phyloP scores from a whole-genome alignment of 208 protist genomes.

The Trypanosomatidae sp. region DNA sequence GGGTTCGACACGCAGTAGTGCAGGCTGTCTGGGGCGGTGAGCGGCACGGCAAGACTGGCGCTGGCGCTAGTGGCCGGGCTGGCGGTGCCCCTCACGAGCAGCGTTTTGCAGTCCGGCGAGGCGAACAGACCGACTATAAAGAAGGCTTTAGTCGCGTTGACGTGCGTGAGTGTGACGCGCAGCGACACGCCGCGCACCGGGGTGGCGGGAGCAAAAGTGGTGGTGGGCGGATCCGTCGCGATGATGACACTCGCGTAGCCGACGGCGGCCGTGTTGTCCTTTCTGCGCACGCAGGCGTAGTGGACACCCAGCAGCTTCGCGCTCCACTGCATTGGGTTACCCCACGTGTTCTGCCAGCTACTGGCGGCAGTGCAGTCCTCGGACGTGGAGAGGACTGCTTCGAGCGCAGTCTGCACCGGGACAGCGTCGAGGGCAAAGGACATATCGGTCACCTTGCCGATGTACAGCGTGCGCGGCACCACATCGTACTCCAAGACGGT shows the following conservation, averaged over 20 bases:
- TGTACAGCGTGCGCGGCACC: constrained; percentile 7
- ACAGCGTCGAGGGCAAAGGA: constrained; percentile 4
- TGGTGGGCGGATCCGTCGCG: constrained; percentile 23
- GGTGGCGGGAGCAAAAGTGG: constrained; percentile 23
- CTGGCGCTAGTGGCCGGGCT: background rate
- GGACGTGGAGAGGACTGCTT: constrained; percentile 5
- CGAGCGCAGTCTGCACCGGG: background rate
- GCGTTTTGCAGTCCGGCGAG: background rate
- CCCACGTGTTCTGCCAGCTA: background rate
- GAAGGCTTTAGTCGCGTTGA: background rate
- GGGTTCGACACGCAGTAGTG: constrained; percentile 13
- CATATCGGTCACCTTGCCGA: background rate
- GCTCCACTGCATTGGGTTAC: constrained; percentile 14
- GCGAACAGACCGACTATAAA: background rate
- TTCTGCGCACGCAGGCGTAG: constrained; percentile 42
- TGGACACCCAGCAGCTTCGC: constrained; percentile 24
- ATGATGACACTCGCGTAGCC: constrained; percentile 29
- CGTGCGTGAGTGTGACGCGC: background rate
- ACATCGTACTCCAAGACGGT: constrained; percentile 11
- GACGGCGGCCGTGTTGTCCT: background rate
- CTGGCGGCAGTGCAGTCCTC: background rate
- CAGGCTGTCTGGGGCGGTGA: background rate
- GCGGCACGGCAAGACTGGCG: background rate
- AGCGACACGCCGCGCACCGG: constrained; percentile 7
- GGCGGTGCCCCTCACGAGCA: background rate